These are phyloP conservation scores for Aspergillus wentii DNA, from an alignment of 495 filamentous ascomycete genomes.

Conservation along the genomic window DNA sequence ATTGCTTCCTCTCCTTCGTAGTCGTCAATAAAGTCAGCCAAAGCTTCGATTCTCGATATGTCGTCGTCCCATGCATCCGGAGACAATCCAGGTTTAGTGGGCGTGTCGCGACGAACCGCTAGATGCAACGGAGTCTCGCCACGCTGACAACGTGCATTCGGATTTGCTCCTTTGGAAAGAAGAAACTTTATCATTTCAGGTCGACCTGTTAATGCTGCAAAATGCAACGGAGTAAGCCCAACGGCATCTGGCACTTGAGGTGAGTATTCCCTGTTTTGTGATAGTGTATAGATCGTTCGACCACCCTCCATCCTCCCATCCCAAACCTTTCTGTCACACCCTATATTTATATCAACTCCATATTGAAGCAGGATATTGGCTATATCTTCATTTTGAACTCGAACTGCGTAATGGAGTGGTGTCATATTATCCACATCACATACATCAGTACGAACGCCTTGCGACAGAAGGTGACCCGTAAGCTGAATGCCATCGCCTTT, in stretches of 20 bases:
- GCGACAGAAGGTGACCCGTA: neutral
- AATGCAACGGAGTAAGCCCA: constrained; percentile 3
- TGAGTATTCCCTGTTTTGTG: too few relatives aligned
- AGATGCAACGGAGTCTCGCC: constrained; percentile 3
- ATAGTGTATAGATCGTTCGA: neutral
- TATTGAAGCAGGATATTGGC: neutral
- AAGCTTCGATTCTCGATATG: neutral
- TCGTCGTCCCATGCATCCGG: constrained; percentile 1
- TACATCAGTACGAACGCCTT: constrained; percentile 7
- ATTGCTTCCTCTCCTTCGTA: constrained; percentile 1
- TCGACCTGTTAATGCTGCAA: constrained; percentile 1
- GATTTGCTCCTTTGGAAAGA: neutral
- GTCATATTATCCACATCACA: constrained; percentile 13
- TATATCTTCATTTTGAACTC: constrained; percentile 11
- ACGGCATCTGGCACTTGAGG: too few relatives aligned
- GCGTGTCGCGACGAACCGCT: neutral
- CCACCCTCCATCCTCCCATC: neutral
- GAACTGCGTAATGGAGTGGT: constrained; percentile 19
- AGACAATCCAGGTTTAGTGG: neutral
- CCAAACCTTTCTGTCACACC: neutral
- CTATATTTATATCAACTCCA: neutral
- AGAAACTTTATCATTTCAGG: neutral
- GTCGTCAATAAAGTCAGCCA: neutral
- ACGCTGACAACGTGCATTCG: neutral
- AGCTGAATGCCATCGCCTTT: neutral